Conservation (phyloP, 345 rosid species). For the Gossypium longicalyx region DNA sequence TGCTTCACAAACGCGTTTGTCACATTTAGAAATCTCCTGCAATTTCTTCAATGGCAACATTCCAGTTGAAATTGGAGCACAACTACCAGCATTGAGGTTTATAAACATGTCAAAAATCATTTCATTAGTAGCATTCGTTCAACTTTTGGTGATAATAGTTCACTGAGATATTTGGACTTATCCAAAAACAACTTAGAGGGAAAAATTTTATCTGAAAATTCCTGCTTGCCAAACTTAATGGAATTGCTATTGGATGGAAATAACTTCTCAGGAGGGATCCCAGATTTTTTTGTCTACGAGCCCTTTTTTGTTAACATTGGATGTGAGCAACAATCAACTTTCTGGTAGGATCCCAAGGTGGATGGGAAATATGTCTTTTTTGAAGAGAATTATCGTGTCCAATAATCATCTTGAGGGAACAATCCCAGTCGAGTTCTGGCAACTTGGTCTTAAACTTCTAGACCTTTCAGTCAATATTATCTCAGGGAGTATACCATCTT, state of each 20-base stretch:
- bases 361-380: neutral
- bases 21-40: neutral
- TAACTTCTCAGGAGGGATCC: neutral
- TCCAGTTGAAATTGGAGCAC: slow-evolving; percentile 6
- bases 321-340: slow-evolving; percentile 21
- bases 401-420: slow-evolving; percentile 17
- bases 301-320: neutral
- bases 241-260: neutral
- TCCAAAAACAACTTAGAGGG: neutral
- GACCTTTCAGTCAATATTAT: slow-evolving; percentile 16
- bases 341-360: slow-evolving; percentile 16
- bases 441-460: neutral
- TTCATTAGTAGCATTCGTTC: slow-evolving; percentile 20
- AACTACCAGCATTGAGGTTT: neutral
- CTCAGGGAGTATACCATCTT: slow-evolving; percentile 12
- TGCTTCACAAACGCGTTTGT: neutral
- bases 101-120: slow-evolving; percentile 20
- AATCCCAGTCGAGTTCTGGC: slow-evolving; percentile 13
- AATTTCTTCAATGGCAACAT: slow-evolving; percentile 7
- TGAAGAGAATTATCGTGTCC: neutral
- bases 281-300: neutral
- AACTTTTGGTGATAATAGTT: neutral
- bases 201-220: neutral
- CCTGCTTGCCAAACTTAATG: neutral
- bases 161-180: neutral